A percentile compares a stretch with the other conserved stretches of the same genome.
phyloP scores from a whole-genome alignment of 345 rosid genomes.

The Hypericum androsaemum region DNA sequence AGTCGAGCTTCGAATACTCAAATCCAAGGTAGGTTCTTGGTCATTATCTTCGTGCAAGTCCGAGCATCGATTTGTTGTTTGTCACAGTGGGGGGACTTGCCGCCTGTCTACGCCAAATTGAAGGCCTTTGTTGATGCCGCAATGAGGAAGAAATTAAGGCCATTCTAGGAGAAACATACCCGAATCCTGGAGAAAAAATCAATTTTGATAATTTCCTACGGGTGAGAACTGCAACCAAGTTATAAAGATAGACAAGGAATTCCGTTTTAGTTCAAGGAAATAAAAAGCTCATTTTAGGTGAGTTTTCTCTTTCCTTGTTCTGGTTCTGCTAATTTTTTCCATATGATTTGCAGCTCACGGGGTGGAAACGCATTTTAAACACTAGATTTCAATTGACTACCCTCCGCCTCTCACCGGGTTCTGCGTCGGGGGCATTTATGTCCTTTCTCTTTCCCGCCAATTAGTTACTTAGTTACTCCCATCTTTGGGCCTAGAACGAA shows the following conservation, averaged over 20 bases:
- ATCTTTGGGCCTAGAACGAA: too few relatives aligned
- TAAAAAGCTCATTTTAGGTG: slow-evolving; percentile 72
- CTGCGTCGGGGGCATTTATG: too few relatives aligned
- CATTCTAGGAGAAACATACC: slow-evolving; percentile 40
- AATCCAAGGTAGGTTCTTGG: slow-evolving; percentile 56
- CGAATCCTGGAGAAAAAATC: slow-evolving; percentile 43
- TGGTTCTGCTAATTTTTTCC: too few relatives aligned
- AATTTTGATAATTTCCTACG: slow-evolving; percentile 83
- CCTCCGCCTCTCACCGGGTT: too few relatives aligned
- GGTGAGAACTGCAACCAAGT: slow-evolving; percentile 94
- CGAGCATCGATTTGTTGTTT: background rate
- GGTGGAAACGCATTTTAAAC: too few relatives aligned
- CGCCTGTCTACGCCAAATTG: slow-evolving; percentile 51
- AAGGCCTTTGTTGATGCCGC: slow-evolving; percentile 53
- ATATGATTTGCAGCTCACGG: too few relatives aligned
- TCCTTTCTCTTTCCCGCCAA: too few relatives aligned
- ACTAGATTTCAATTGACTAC: too few relatives aligned
- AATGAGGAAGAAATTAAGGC: slow-evolving; percentile 57
- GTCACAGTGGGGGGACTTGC: slow-evolving; percentile 41
- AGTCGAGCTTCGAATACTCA: slow-evolving; percentile 88
- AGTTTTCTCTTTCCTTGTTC: slow-evolving; percentile 14
- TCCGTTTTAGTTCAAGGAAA: slow-evolving; percentile 82
- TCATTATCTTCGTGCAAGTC: background rate
- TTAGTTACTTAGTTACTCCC: too few relatives aligned
- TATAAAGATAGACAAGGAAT: slow-evolving; percentile 59